Evolutionary conservation across 768 basidiomycete genomes (phyloP).

Genomic region (Tricholoma furcatifolium): DNA sequence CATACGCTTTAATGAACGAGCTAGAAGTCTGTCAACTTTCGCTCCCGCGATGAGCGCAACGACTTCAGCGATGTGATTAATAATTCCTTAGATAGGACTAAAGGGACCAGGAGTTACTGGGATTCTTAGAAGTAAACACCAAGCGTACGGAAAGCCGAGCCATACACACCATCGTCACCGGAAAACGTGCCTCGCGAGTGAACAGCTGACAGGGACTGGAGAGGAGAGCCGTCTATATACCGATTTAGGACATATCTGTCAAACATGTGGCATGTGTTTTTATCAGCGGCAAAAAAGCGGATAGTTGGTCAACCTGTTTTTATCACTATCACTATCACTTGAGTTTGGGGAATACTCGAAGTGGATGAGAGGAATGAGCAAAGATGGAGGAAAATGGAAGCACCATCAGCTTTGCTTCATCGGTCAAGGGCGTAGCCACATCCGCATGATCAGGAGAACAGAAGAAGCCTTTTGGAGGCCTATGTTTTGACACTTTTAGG

Average conservation of each 20-base stretch:
- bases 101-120: background rate
- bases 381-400: too few relatives aligned
- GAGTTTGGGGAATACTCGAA: background rate
- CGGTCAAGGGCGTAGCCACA: background rate
- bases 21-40: too few relatives aligned
- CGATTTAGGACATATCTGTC: background rate
- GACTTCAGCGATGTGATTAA: too few relatives aligned
- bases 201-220: background rate
- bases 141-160: too few relatives aligned
- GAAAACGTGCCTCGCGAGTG: background rate
- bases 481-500: background rate
- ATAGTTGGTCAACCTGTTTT: background rate
- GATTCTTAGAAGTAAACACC: background rate
- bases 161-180: background rate
- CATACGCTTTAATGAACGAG: too few relatives aligned
- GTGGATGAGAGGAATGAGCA: background rate
- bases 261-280: constrained; percentile 9
- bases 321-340: background rate
- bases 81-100: background rate
- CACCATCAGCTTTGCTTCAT: background rate
- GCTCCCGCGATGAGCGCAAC: background rate
- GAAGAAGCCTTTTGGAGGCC: background rate
- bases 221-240: background rate
- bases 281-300: background rate
- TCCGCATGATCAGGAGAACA: background rate